Base-by-base conservation (phyloP, 2,329 filamentous ascomycete genomes). In the Bipolaris zeicola region DNA sequence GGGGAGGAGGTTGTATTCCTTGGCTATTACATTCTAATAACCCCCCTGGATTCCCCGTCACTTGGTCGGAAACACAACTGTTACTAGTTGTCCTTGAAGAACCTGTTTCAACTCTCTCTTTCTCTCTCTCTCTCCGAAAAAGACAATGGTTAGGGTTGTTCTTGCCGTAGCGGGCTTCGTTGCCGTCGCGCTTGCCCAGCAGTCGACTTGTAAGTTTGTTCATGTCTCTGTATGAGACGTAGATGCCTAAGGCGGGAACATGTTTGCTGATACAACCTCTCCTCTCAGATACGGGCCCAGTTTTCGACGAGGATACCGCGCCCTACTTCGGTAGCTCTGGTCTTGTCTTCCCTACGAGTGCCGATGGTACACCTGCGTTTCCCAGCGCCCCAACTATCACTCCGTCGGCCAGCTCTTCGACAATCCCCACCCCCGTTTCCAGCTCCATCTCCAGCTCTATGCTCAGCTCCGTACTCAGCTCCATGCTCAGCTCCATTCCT, bases 261-360 rank as follows among this genome's bases (percentile, higher is more conserved):
- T 31, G 33, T 18, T 16, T 37, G 37, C 45, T 51, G 45, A 52
- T 28, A 45, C 18, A 38, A 2, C 47, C 20, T 3, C 3, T 1
- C 14, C 11, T 24, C 14, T 20, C 33, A 69, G 66, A 63, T 38
- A 61, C 58, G 16, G 62, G 61, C 36, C 64, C 67, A 2, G 33
- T 56, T 22, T 66, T 67, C 55, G 51, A 69, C 39, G 64, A 59
- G 13, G 55, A 62, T 14, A 65, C 63, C 2, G 60, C 62, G 28
- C 42, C 53, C 20, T 55, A 56, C 60, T 69, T 68, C 47, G 67
- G 51, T 16, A 53, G 50, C 34, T 61, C 52, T 42, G 52, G 50
- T 6, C 52, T 68, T 24, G 61, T 67, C 33, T 47, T 49, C 36
- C 66, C 66, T 3, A 63, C 65, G 0, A 46, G 55, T 14, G 61